Base-by-base conservation (phyloP, 1,139 yeast genomes). In the Magnusiomyces tetraspermus region DNA sequence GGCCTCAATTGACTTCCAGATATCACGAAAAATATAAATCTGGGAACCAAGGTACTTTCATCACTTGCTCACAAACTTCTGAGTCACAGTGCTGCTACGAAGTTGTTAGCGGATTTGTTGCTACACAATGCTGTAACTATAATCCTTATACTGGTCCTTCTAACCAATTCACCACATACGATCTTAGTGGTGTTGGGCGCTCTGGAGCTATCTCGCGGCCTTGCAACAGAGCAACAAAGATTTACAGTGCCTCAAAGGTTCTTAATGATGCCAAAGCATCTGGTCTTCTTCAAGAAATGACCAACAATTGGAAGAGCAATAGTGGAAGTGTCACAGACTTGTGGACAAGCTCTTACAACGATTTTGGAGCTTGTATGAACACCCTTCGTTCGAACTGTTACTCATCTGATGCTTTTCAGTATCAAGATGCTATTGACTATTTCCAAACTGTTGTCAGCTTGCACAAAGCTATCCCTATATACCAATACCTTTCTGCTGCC, bases 121-220 rank as follows among this genome's bases (percentile, higher is more conserved):
- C 82, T 62, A 87, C 97, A 0, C 97, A 92, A 66, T 89, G 90
- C 68, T 90, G 97, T 97, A 95, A 89, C 67, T 87, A 85, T 63
- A 72, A 73, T 55, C 97, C 97, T 0, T 82, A 94, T 1, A 75
- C 83, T 56, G 96, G 96, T 1, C 85, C 87, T 0, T 73, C 77
- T 48, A 83, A 88, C 59, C 72, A 80, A 56, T 92, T 88, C 70
- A 90, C 97, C 0, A 71, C 88, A 37, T 95, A 86, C 65, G 95
- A 95, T 0, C 69, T 85, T 50, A 86, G 95, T 95, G 88, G 90
- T 6, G 94, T 86, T 65, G 78, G 79, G 61, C 86, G 95, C 66
- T 80, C 77, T 61, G 95, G 95, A 0, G 74, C 82, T 0, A 85
- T 74, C 65, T 80, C 78, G 53, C 88, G 82, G 67, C 87, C 82